Conservation (phyloP, 768 basidiomycete genomes). For the Thelephora aurantiotincta region DNA sequence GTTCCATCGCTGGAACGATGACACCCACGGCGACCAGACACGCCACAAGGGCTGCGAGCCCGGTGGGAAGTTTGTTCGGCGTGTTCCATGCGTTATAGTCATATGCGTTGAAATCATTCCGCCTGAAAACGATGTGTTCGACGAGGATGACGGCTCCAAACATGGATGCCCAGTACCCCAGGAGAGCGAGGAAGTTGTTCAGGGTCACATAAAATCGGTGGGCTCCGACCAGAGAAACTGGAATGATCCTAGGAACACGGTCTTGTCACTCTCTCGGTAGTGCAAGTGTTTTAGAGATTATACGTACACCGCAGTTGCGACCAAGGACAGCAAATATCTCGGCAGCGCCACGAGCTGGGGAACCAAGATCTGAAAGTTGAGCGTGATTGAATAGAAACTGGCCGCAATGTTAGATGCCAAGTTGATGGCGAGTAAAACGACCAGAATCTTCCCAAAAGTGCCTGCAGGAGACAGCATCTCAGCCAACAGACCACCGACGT, state of each 20-base stretch:
- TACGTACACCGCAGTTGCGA: constrained; percentile 53
- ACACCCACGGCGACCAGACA: constrained; percentile 37
- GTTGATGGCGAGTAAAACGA: constrained; percentile 61
- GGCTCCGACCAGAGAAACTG: constrained; percentile 56
- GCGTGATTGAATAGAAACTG: constrained; percentile 68
- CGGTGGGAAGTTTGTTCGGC: constrained; percentile 39
- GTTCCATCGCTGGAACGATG: constrained; percentile 53
- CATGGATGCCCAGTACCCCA: constrained; percentile 29
- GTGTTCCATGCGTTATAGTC: constrained; percentile 39
- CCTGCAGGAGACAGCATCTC: constrained; percentile 49
- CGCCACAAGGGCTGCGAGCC: constrained; percentile 44
- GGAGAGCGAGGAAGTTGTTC: constrained; percentile 53
- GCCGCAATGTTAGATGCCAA: constrained; percentile 72
- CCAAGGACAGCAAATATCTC: constrained; percentile 52
- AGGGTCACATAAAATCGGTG: constrained; percentile 50
- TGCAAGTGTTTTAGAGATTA: not conserved
- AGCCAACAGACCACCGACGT: constrained; percentile 47
- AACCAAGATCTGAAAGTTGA: constrained; percentile 58
- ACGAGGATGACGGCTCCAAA: constrained; percentile 45
- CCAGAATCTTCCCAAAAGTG: constrained; percentile 56
- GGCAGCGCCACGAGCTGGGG: constrained; percentile 46
- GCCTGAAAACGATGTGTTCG: constrained; percentile 57
- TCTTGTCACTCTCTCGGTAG: not conserved
- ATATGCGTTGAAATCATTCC: constrained; percentile 33
- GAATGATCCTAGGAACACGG: constrained; percentile 34